These are phyloP conservation scores for Phialophora expanda DNA, from an alignment of 2,329 filamentous ascomycete genomes.

Conservation along the genomic window DNA sequence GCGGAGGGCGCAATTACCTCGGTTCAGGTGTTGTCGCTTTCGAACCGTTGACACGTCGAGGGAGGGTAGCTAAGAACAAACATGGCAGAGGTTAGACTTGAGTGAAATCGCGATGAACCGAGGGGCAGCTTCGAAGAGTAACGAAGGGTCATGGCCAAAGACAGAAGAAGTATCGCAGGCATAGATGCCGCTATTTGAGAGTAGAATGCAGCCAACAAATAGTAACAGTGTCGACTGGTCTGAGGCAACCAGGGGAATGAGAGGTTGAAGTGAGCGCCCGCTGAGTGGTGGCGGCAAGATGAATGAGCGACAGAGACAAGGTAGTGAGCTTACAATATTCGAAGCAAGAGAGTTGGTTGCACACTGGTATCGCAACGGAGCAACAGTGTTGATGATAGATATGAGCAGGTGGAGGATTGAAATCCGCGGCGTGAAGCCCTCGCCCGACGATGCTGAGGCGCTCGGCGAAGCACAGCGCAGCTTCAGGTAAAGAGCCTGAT, in stretches of 20 bases:
- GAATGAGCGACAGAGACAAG: conserved; percentile 21
- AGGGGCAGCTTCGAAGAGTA: conserved; percentile 25
- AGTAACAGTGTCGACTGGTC: conserved; percentile 23
- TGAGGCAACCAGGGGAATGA: conserved; percentile 19
- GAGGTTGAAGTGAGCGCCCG: conserved; percentile 22
- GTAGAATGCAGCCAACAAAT: conserved; percentile 19
- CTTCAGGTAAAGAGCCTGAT: conserved; percentile 7
- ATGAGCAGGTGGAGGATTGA: conserved; percentile 15
- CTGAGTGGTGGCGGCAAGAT: conserved; percentile 13
- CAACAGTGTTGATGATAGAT: conserved; percentile 30
- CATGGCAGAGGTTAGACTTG: conserved; percentile 36
- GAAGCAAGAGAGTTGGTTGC: conserved; percentile 22
- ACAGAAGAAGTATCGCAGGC: conserved; percentile 30
- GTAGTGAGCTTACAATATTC: conserved; percentile 36
- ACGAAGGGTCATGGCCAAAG: conserved; percentile 24
- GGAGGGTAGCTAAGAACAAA: conserved; percentile 33
- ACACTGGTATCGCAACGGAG: conserved; percentile 25
- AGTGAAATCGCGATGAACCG: conserved; percentile 25
- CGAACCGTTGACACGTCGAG: conserved; percentile 16
- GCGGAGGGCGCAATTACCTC: not conserved
- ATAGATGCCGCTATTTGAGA: conserved; percentile 30
- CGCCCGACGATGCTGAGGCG: conserved; percentile 5
- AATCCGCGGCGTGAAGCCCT: conserved; percentile 26
- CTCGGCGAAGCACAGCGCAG: not conserved
- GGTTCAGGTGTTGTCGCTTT: conserved; percentile 27